phyloP scores from a whole-genome alignment of 495 filamentous ascomycete genomes.

The Penicillium waksmanii region DNA sequence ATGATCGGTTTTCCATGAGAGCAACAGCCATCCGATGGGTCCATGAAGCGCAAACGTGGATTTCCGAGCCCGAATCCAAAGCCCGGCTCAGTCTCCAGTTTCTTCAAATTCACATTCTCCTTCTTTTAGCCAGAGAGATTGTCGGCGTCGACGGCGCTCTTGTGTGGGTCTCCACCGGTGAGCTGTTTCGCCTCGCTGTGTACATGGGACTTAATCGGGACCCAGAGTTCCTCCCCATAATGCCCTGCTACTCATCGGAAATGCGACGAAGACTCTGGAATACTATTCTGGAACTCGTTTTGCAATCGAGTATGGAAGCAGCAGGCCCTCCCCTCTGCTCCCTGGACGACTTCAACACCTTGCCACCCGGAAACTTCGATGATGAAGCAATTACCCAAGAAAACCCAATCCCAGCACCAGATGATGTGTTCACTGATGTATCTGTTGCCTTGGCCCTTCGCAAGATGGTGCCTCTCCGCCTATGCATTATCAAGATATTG shows the following conservation, averaged over 20 bases:
- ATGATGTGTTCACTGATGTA: constrained; percentile 45
- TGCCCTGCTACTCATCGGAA: constrained; percentile 50
- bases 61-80: constrained; percentile 55
- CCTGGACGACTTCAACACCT: constrained; percentile 56
- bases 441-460: constrained; percentile 50
- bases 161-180: constrained; percentile 60
- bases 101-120: constrained; percentile 53
- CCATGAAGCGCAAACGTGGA: constrained; percentile 56
- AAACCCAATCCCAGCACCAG: constrained; percentile 31
- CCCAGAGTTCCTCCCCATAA: constrained; percentile 47
- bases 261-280: constrained; percentile 66
- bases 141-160: constrained; percentile 51
- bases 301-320: constrained; percentile 56
- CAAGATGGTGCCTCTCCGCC: constrained; percentile 47
- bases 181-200: constrained; percentile 58
- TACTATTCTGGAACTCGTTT: constrained; percentile 56
- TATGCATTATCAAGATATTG: constrained; percentile 49
- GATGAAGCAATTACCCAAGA: constrained; percentile 40
- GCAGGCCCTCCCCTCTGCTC: constrained; percentile 55
- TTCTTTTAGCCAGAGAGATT: constrained; percentile 51
- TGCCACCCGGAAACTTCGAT: constrained; percentile 53
- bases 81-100: constrained; percentile 44
- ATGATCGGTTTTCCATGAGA: constrained; percentile 39
- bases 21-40: constrained; percentile 49
- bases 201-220: constrained; percentile 66